These are phyloP conservation scores for Jacaranda mimosifolia DNA, from an alignment of 257 asterid genomes.

Conservation along the genomic window DNA sequence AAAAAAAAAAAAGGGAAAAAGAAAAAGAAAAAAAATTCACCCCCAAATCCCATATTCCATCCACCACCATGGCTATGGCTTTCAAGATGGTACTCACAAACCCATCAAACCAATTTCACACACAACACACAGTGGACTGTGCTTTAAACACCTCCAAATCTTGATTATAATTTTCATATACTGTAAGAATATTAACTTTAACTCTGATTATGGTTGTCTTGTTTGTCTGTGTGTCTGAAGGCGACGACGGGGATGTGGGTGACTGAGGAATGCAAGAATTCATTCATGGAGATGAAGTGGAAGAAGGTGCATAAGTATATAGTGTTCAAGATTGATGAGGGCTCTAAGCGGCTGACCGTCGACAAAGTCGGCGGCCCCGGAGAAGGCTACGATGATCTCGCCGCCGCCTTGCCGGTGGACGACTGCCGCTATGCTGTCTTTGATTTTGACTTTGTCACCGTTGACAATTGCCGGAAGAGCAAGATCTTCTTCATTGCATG, in stretches of 20 bases:
- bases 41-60: constrained; percentile 26
- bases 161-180: too few species aligned
- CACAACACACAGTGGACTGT: background rate
- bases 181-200: background rate
- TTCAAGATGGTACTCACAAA: constrained; percentile 82
- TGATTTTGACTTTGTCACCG: constrained; percentile 89
- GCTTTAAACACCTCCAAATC: too few species aligned
- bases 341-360: constrained; percentile 67
- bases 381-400: constrained; percentile 72
- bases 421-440: constrained; percentile 97
- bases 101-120: background rate
- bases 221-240: constrained; percentile 34
- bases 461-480: constrained; percentile 94
- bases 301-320: constrained; percentile 81
- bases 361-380: constrained; percentile 89
- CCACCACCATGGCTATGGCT: constrained; percentile 86
- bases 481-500: constrained; percentile 97
- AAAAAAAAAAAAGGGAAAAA: too few species aligned
- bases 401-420: constrained; percentile 82
- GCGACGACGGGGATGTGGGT: constrained; percentile 90
- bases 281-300: constrained; percentile 98
- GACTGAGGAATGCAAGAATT: constrained; percentile 86
- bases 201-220: background rate
- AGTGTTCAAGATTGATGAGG: constrained; percentile 86
- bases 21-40: too few species aligned